phyloP scores from a whole-genome alignment of 768 basidiomycete genomes.

The Lactarius evosmus region DNA sequence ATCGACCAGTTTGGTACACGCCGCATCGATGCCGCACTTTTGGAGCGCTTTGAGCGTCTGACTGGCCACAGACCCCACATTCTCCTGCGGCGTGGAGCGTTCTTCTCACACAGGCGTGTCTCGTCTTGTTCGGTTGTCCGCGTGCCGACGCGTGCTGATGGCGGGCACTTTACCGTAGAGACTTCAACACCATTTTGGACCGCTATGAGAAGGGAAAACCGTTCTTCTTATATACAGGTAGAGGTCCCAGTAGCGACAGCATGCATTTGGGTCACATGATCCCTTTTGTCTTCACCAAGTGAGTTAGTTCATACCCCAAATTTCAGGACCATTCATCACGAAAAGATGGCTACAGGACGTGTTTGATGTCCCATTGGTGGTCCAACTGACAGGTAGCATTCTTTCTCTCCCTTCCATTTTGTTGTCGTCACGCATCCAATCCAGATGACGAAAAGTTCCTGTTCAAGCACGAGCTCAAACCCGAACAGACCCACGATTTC shows the following conservation, averaged over 20 bases:
- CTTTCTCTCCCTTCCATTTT: conserved; percentile 20
- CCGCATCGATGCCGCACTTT: conserved; percentile 66
- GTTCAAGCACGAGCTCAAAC: conserved; percentile 91
- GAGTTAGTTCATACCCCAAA: conserved; percentile 32
- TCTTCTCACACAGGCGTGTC: conserved; percentile 93
- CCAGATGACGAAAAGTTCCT: conserved; percentile 98
- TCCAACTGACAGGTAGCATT: conserved; percentile 83
- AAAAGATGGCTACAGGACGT: conserved; percentile 93
- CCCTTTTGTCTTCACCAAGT: conserved; percentile 97
- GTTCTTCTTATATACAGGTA: conserved; percentile 96
- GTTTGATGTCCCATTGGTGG: conserved; percentile 89
- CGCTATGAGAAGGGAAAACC: conserved; percentile 96
- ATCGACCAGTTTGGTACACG: conserved; percentile 92
- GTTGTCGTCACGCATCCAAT: neutral
- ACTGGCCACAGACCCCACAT: conserved; percentile 89
- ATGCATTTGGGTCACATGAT: conserved; percentile 98
- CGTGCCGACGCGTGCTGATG: neutral
- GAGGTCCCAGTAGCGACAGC: conserved; percentile 94
- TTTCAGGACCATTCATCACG: neutral
- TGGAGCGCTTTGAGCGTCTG: conserved; percentile 86
- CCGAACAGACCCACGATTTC: conserved; percentile 82
- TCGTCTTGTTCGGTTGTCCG: neutral
- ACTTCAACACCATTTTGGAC: conserved; percentile 90
- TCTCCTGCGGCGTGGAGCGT: conserved; percentile 86
- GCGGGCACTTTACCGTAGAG: conserved; percentile 45